These are phyloP conservation scores for Neobulgaria alba DNA, from an alignment of 2,329 filamentous ascomycete genomes.

Conservation along the genomic window DNA sequence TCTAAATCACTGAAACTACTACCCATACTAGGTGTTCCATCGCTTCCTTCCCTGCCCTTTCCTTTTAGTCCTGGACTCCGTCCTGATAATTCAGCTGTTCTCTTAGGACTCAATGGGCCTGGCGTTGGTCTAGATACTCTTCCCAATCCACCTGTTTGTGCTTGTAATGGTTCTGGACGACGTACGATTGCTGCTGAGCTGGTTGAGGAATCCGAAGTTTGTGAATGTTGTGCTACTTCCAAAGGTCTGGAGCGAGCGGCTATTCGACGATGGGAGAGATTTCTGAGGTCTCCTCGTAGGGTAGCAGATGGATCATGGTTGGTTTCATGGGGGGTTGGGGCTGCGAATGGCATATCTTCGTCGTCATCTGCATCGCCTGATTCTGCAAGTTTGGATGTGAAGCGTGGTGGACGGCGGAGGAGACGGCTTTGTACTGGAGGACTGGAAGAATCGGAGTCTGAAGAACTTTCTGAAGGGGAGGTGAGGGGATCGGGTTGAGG, in stretches of 20 bases:
- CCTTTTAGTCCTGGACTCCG: conserved; percentile 43
- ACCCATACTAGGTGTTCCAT: conserved; percentile 71
- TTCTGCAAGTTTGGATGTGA: conserved; percentile 19
- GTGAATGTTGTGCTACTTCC: conserved; percentile 21
- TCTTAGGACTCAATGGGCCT: conserved; percentile 48
- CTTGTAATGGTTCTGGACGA: conserved; percentile 12
- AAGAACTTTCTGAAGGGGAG: conserved; percentile 14
- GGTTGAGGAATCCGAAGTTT: conserved; percentile 54
- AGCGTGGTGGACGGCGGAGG: conserved; percentile 24
- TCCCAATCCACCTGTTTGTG: too few relatives aligned
- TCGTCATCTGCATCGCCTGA: conserved; percentile 26
- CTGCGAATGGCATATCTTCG: conserved; percentile 26
- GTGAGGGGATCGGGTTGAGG: conserved; percentile 13
- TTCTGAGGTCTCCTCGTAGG: conserved; percentile 20
- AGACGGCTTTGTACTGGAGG: conserved; percentile 23
- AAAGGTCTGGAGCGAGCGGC: conserved; percentile 13
- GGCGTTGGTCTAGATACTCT: conserved; percentile 12
- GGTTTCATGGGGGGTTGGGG: conserved; percentile 3
- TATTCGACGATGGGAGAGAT: conserved; percentile 10
- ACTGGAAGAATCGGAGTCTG: conserved; percentile 21
- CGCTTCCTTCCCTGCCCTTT: conserved; percentile 54
- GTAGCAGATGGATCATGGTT: conserved; percentile 25
- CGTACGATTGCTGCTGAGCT: conserved; percentile 34
- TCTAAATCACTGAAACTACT: conserved; percentile 84
- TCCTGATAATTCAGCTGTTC: conserved; percentile 48